Evolutionary conservation across 2,329 filamentous ascomycete genomes (phyloP), one percentile per base, ranked within the genome.

Genomic region (Epichloe aotearoae): DNA sequence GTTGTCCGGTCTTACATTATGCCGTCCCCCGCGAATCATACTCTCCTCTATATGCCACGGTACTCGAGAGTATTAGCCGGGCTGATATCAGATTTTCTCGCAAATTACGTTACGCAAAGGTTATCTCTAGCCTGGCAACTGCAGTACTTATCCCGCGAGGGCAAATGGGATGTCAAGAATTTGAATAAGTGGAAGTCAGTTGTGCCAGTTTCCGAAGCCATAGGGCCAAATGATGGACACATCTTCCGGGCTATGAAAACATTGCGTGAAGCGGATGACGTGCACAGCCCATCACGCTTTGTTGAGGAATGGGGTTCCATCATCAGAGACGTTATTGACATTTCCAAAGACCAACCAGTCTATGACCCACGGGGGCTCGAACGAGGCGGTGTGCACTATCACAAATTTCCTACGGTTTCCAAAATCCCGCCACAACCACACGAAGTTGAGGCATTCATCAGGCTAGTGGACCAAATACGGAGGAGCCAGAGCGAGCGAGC

Each of bases 81-180:
- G 0, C 74, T 94, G 1, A 83, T 96, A 49, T 85, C 88, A 53
- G 83, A 86, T 55, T 97, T 97, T 61, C 75, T 96, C 30, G 74
- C 80, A 17, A 73, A 76, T 3, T 77, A 88, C 59, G 75, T 96
- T 50, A 90, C 90, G 10, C 76, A 81, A 10, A 82, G 89, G 8
- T 76, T 96, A 14, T 86, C 82, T 1, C 79, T 91, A 30, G 87
- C 84, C 42, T 97, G 91, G 90, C 91, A 97, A 66, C 73, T 97
- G 15, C 86, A 91, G 59, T 84, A 93, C 60, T 79, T 97, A 23
- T 88, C 86, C 2, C 88, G 85, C 2, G 86, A 89, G 57, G 90
- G 90, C 3, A 97, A 97, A 69, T 97, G 91, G 91, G 91, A 96
- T 62, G 88, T 97, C 57, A 97, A 97, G 70, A 97, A 97, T 61